phyloP scores from a whole-genome alignment of 2,329 filamentous ascomycete species.

The Colletotrichum musicola region DNA sequence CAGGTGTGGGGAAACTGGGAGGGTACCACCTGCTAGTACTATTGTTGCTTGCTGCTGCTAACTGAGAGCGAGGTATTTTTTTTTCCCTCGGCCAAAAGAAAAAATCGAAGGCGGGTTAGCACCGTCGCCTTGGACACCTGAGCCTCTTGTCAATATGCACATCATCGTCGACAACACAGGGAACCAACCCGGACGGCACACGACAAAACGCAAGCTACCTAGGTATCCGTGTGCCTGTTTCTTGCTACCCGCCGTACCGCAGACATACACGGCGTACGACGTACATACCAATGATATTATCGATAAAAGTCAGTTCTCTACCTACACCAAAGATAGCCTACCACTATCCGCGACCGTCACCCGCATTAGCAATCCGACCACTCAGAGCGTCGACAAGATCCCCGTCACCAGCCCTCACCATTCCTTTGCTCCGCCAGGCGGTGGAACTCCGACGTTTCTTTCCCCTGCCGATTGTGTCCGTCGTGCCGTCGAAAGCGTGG shows the following conservation, averaged over 20 bases:
- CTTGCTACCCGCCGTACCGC: too few species aligned
- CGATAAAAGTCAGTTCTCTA: neutral
- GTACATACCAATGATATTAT: neutral
- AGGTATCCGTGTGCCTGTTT: too few species aligned
- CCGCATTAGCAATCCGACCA: constrained; percentile 10
- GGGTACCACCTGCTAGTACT: too few species aligned
- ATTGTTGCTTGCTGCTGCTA: too few species aligned
- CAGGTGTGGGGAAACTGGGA: too few species aligned
- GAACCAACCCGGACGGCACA: too few species aligned
- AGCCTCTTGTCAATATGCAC: constrained; percentile 29
- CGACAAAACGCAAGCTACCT: too few species aligned
- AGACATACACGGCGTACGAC: too few species aligned
- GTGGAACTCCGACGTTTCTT: constrained; percentile 34
- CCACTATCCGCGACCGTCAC: constrained; percentile 10
- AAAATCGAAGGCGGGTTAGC: neutral
- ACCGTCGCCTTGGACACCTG: constrained; percentile 14
- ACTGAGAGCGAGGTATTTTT: too few species aligned
- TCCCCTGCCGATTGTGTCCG: constrained; percentile 29
- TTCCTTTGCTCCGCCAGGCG: constrained; percentile 24
- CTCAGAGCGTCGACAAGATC: constrained; percentile 4
- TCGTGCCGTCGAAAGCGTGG: constrained; percentile 10
- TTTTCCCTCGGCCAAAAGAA: neutral
- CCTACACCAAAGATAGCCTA: neutral
- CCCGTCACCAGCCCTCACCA: constrained; percentile 17
- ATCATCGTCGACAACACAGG: constrained; percentile 30